A percentile compares a stretch with the other conserved stretches of the same genome.
phyloP scores from a whole-genome alignment of 2,329 filamentous ascomycete species.

The Claviceps digitariae region DNA sequence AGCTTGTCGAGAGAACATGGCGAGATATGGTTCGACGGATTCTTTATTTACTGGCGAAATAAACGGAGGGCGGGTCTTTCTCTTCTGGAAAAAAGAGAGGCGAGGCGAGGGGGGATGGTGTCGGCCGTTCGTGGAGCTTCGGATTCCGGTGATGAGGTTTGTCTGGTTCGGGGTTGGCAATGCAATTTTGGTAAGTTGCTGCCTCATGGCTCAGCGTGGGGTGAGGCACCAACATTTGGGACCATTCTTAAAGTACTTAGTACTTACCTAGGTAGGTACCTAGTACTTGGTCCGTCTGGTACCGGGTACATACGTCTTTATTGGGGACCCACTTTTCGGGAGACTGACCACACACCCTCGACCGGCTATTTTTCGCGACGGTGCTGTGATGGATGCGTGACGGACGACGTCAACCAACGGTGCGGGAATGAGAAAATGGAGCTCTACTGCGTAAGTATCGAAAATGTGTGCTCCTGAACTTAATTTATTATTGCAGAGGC shows the following conservation, averaged over 20 bases:
- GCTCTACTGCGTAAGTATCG: not conserved
- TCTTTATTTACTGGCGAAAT: slow-evolving; percentile 4
- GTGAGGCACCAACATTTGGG: slow-evolving; percentile 28
- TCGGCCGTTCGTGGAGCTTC: slow-evolving; percentile 17
- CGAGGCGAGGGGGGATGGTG: slow-evolving; percentile 10
- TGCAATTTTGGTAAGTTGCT: slow-evolving; percentile 29
- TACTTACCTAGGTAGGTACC: no score
- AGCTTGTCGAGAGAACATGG: slow-evolving; percentile 49
- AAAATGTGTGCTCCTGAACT: not conserved
- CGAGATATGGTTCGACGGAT: slow-evolving; percentile 9
- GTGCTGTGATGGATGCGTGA: no score
- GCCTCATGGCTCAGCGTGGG: slow-evolving; percentile 26
- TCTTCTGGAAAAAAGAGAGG: no score
- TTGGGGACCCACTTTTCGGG: not conserved
- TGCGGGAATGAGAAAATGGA: not conserved
- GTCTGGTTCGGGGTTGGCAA: slow-evolving; percentile 21
- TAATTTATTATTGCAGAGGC: not conserved
- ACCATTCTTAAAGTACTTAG: no score
- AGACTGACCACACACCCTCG: no score
- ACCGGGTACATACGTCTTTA: no score
- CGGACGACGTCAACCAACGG: not conserved
- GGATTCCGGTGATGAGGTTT: slow-evolving; percentile 18
- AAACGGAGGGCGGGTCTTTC: no score
- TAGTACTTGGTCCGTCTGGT: no score
- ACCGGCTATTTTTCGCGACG: no score